phyloP scores from a whole-genome alignment of 2,329 filamentous ascomycete genomes.

The Incumbomyces lentus region DNA sequence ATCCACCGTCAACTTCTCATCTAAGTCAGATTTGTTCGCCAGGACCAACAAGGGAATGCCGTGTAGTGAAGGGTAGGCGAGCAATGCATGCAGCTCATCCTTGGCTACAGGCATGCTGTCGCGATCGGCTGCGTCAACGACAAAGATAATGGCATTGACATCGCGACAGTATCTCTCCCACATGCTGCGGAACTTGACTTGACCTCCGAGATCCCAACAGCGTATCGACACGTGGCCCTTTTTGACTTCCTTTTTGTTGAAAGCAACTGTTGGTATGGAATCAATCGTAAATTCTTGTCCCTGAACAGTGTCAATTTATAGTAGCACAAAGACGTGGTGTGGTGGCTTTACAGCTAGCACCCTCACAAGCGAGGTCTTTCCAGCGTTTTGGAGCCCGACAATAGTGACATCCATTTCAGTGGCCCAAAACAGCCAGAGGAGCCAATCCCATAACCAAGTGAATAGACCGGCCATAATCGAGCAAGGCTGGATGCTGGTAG shows the following conservation, averaged over 20 bases:
- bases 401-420: slow-evolving; percentile 99
- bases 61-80: slow-evolving; percentile 72
- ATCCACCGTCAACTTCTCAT: slow-evolving; percentile 83
- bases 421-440: slow-evolving; percentile 95
- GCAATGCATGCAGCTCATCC: slow-evolving; percentile 82
- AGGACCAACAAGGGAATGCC: slow-evolving; percentile 89
- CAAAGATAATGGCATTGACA: slow-evolving; percentile 97
- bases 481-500: too few species aligned
- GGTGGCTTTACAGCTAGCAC: slow-evolving; percentile 74
- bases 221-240: slow-evolving; percentile 97
- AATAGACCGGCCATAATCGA: slow-evolving; percentile 78
- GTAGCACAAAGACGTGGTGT: slow-evolving; percentile 10
- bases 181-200: slow-evolving; percentile 95
- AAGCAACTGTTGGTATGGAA: slow-evolving; percentile 97
- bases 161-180: slow-evolving; percentile 98
- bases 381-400: slow-evolving; percentile 95
- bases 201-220: slow-evolving; percentile 97
- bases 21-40: slow-evolving; percentile 93
- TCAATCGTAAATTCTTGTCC: slow-evolving; percentile 98
- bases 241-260: slow-evolving; percentile 98
- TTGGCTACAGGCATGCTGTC: slow-evolving; percentile 71
- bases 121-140: slow-evolving; percentile 88
- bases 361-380: slow-evolving; percentile 88
- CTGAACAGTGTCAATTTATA: slow-evolving; percentile 38
- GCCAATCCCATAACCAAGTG: slow-evolving; percentile 93